phyloP scores from a whole-genome alignment of 1,139 yeast genomes.

The Pichia sp. region DNA sequence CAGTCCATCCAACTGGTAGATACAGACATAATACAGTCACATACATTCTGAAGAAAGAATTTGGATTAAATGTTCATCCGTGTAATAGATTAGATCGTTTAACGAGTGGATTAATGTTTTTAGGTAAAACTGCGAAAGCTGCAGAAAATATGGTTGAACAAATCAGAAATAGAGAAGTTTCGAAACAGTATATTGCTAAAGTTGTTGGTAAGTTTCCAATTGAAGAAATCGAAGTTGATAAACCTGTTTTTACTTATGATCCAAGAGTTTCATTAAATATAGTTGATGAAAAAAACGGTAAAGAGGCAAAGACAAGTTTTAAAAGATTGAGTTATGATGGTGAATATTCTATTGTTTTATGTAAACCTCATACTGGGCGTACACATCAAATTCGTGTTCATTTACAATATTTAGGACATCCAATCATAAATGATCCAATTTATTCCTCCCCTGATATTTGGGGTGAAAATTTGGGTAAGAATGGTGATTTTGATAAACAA shows the following conservation, averaged over 20 bases:
- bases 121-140: conserved; percentile 77
- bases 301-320: conserved; percentile 53
- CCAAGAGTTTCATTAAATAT: conserved; percentile 76
- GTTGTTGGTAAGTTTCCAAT: conserved; percentile 80
- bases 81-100: conserved; percentile 87
- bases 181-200: conserved; percentile 79
- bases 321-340: conserved; percentile 57
- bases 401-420: conserved; percentile 76
- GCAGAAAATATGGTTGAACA: conserved; percentile 75
- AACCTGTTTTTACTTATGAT: conserved; percentile 65
- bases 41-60: conserved; percentile 68
- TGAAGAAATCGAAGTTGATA: conserved; percentile 49
- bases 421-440: conserved; percentile 93
- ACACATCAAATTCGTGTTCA: conserved; percentile 95
- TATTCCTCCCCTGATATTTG: conserved; percentile 65
- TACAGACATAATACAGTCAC: conserved; percentile 83
- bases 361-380: conserved; percentile 84
- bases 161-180: conserved; percentile 67
- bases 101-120: conserved; percentile 91
- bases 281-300: conserved; percentile 59
- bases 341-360: conserved; percentile 63
- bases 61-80: conserved; percentile 66
- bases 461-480: conserved; percentile 58
- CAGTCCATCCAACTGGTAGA: conserved; percentile 95
- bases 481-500: conserved; percentile 44